These are phyloP conservation scores for Lepidium aucheri DNA, from an alignment of 345 rosid genomes.

Conservation along the genomic window DNA sequence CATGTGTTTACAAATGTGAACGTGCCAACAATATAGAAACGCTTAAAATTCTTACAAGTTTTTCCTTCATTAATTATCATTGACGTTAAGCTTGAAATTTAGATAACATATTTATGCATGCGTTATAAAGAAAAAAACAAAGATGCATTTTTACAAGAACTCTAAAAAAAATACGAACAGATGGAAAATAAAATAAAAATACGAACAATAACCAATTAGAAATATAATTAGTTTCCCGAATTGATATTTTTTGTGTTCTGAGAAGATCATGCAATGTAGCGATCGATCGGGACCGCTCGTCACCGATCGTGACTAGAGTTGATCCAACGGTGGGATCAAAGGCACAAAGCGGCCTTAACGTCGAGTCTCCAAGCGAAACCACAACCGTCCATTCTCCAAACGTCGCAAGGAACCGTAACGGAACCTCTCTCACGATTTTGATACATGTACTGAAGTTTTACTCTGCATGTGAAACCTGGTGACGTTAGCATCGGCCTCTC, in stretches of 20 bases:
- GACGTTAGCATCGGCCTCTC: conserved; percentile 28
- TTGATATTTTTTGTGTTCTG: neutral
- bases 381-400: conserved; percentile 72
- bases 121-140: too few relatives aligned
- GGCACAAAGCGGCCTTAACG: conserved; percentile 60
- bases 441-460: conserved; percentile 47
- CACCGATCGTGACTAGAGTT: neutral
- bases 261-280: neutral
- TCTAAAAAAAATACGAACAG: neutral
- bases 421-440: conserved; percentile 43
- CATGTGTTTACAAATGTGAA: too few relatives aligned
- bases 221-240: neutral
- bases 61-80: neutral
- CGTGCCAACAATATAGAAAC: too few relatives aligned
- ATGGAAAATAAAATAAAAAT: too few relatives aligned
- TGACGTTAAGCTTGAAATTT: neutral
- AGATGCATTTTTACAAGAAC: conserved; percentile 6
- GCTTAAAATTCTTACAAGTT: neutral
- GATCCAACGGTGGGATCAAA: conserved; percentile 19
- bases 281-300: neutral
- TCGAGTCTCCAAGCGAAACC: conserved; percentile 92
- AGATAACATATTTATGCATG: neutral
- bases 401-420: conserved; percentile 69
- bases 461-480: conserved; percentile 64
- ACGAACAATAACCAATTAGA: too few relatives aligned